Percentiles rank a stretch among this genome's conserved stretches.
phyloP scores from a whole-genome alignment of 345 rosid genomes.

The Melaleuca quinquenervia region DNA sequence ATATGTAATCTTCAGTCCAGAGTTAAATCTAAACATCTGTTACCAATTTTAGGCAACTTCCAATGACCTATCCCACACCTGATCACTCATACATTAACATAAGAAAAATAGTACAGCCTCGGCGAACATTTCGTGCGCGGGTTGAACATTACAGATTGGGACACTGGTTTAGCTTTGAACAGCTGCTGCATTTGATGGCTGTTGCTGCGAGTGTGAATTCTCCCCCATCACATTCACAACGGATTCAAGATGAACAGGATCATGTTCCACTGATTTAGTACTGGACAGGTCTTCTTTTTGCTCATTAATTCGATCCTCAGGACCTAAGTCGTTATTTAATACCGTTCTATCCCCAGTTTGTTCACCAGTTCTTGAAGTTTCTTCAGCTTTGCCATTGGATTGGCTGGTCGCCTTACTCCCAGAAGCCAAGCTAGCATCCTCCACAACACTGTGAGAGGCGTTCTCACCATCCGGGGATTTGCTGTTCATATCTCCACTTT shows the following conservation, averaged over 20 bases:
- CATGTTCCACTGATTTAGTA: conserved; percentile 13
- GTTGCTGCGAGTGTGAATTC: conserved; percentile 16
- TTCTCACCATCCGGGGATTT: conserved; percentile 25
- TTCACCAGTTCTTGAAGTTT: background rate
- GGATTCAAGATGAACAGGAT: background rate
- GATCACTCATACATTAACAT: conserved; percentile 4
- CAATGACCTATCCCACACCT: background rate
- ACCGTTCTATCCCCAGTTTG: background rate
- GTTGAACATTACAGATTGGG: background rate
- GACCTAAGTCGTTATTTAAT: background rate
- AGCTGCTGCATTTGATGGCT: conserved; percentile 37
- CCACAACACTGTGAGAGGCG: conserved; percentile 9
- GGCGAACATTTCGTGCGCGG: background rate
- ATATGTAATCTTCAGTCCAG: background rate
- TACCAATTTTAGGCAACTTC: background rate
- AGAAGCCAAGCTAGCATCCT: conserved; percentile 7
- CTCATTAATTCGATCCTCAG: conserved; percentile 1
- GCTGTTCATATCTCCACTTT: conserved; percentile 14
- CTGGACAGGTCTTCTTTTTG: conserved; percentile 8
- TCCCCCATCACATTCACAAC: background rate
- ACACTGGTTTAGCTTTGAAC: conserved; percentile 37
- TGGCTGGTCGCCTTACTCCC: conserved; percentile 10
- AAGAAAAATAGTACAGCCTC: conserved; percentile 5
- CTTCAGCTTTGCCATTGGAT: background rate
- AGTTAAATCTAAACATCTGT: background rate